These are phyloP conservation scores for Neurospora discreta DNA, from an alignment of 495 filamentous ascomycete genomes.

Conservation along the genomic window DNA sequence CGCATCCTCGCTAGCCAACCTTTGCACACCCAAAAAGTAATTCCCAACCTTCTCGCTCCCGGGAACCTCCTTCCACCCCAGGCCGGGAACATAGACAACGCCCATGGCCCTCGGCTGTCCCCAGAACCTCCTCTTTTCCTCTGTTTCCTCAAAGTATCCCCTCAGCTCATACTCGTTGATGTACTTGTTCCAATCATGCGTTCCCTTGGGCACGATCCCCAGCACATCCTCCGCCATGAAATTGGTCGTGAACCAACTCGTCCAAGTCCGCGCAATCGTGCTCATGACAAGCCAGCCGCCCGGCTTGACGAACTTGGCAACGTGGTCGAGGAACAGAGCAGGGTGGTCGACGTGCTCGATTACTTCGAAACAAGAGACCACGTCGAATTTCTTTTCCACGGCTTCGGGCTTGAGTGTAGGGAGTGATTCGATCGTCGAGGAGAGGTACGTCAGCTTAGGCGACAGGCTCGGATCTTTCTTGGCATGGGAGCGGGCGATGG, in stretches of 20 bases:
- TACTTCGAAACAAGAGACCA: slow-evolving; percentile 86
- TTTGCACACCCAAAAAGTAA: slow-evolving; percentile 89
- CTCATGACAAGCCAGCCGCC: slow-evolving; percentile 88
- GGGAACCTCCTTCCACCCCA: slow-evolving; percentile 79
- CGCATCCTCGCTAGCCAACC: slow-evolving; percentile 1
- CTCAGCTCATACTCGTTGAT: slow-evolving; percentile 76
- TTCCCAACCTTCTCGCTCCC: slow-evolving; percentile 85
- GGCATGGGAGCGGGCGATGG: slow-evolving; percentile 66
- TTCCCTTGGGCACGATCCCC: slow-evolving; percentile 78
- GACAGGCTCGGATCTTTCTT: slow-evolving; percentile 52
- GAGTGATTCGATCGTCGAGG: slow-evolving; percentile 59
- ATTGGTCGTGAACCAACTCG: slow-evolving; percentile 84
- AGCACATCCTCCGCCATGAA: slow-evolving; percentile 83
- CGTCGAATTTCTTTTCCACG: slow-evolving; percentile 43
- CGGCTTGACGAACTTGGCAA: slow-evolving; percentile 64
- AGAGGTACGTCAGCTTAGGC: slow-evolving; percentile 54
- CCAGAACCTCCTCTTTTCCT: slow-evolving; percentile 30
- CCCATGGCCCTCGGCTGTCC: slow-evolving; percentile 55
- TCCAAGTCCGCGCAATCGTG: slow-evolving; percentile 81
- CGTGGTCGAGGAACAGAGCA: slow-evolving; percentile 53
- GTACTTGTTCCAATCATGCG: slow-evolving; percentile 94
- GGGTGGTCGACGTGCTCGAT: slow-evolving; percentile 80
- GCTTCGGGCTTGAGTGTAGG: slow-evolving; percentile 27
- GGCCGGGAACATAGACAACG: slow-evolving; percentile 77
- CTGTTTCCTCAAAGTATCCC: slow-evolving; percentile 40